Evolutionary conservation across 768 basidiomycete genomes (phyloP), one percentile per base, ranked within the genome.

Genomic region (Mycena haematopus): DNA sequence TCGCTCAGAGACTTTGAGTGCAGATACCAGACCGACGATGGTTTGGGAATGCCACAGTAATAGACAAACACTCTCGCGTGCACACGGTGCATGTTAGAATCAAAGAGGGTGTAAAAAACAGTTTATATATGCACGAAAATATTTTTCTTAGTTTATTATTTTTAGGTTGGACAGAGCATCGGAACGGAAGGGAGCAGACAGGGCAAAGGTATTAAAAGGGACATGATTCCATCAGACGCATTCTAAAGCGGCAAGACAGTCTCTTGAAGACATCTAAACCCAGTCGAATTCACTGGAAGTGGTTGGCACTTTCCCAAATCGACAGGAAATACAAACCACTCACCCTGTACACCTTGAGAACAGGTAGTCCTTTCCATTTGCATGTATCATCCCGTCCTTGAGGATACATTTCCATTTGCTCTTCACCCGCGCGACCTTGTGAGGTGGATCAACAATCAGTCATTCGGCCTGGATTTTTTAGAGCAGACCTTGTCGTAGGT

Each of bases 401-500:
- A 99, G 83, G 24, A 93, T 88, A 63, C 95, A 96, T 81, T 99
- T 99, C 97, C 97, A 99, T 80, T 99, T 99, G 80, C 97, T 99
- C 79, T 99, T 99, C 25, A 99, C 96, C n/a, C 97, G 85, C 46
- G 96, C 95, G 36, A 99, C 96, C 96, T 99, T 31, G 27, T 59
- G 59, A 21, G 44, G 45, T 40, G 14, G 40, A 52, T 63, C 19
- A 66, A 59, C 52, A 33, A 38, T 49, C 66, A 27, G 1, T 21
- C 10, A 25, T 13, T 1, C 38, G 2, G 25, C 25, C 45, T 38
- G 44, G 9, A 9, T 9, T 31, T 14, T n/a, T 33, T 22, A 21
- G 13, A 81, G 42, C 58, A n/a, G 40, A 94, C 96, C 88, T 99
- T 99, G 74, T 99, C 97, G 73, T 97, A 99, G 8, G 96, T 95